phyloP scores from a whole-genome alignment of 1,284 basidiomycete genomes.

The Ustanciosporium gigantosporum region DNA sequence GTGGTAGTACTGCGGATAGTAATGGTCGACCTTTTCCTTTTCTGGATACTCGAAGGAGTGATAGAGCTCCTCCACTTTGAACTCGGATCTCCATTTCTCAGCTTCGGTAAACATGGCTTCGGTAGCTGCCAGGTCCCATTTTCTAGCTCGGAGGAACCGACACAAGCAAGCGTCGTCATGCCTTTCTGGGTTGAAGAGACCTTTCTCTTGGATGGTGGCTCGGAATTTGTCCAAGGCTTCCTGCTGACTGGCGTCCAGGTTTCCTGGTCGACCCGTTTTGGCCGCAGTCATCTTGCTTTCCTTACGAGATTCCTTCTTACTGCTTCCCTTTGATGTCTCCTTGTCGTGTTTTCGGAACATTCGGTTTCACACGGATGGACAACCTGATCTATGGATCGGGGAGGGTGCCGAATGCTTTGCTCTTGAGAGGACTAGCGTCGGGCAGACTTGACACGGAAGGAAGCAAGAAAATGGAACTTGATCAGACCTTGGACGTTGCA shows the following conservation, averaged over 20 bases:
- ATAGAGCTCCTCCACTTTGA: conserved; percentile 83
- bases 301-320: conserved; percentile 33
- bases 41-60: conserved; percentile 87
- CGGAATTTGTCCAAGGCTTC: conserved; percentile 52
- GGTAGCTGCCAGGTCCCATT: conserved; percentile 81
- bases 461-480: too few species aligned
- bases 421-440: too few species aligned
- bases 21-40: conserved; percentile 80
- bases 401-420: too few species aligned
- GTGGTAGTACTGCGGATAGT: conserved; percentile 93
- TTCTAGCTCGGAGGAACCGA: conserved; percentile 83
- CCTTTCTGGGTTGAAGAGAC: conserved; percentile 52
- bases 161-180: conserved; percentile 60
- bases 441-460: too few species aligned
- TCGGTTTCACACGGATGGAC: too few species aligned
- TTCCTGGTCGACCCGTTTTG: conserved; percentile 49
- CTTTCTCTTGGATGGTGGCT: conserved; percentile 48
- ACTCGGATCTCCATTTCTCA: conserved; percentile 89
- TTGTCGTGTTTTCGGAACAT: conserved; percentile 43
- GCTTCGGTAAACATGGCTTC: conserved; percentile 81
- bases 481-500: too few species aligned
- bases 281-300: conserved; percentile 22
- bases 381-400: too few species aligned
- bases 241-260: conserved; percentile 53
- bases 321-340: conserved; percentile 36